A percentile compares a stretch with the other conserved stretches of the same genome.
phyloP scores from a whole-genome alignment of 352 stramenopile genomes.

The Globisporangium paroecandrum region DNA sequence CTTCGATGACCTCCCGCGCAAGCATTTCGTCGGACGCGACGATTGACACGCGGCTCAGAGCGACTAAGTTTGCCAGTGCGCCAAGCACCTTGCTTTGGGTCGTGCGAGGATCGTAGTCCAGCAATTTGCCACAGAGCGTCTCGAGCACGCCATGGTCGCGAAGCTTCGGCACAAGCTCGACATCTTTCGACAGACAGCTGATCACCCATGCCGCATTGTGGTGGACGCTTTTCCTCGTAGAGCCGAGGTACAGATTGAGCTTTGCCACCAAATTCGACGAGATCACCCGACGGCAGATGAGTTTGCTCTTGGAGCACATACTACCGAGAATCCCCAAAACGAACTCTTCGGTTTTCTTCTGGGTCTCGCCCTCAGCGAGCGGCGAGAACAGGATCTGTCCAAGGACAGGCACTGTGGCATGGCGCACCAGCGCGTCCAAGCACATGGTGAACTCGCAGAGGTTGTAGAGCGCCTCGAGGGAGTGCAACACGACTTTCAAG shows the following conservation, averaged over 20 bases:
- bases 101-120: constrained; percentile 29
- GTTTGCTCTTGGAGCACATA: constrained; percentile 49
- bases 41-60: constrained; percentile 5
- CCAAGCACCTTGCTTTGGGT: constrained; percentile 47
- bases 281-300: constrained; percentile 46
- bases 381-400: constrained; percentile 66
- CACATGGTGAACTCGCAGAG: constrained; percentile 61
- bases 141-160: constrained; percentile 47
- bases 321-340: constrained; percentile 44
- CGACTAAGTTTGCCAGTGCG: constrained; percentile 30
- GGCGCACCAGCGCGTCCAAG: constrained; percentile 61
- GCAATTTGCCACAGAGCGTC: constrained; percentile 36
- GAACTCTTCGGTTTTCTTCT: constrained; percentile 24
- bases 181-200: constrained; percentile 58
- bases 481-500: constrained; percentile 52
- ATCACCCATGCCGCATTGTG: constrained; percentile 54
- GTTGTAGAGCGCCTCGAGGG: constrained; percentile 53
- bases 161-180: constrained; percentile 60
- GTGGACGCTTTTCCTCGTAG: constrained; percentile 23
- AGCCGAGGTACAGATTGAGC: constrained; percentile 34
- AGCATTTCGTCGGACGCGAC: constrained; percentile 15
- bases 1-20: constrained; percentile 18
- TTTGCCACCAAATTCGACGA: constrained; percentile 66
- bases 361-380: constrained; percentile 10
- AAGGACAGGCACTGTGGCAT: constrained; percentile 71